Evolutionary conservation across 176 grass and related monocot species (phyloP).

Genomic region (Saccharum officinarum): DNA sequence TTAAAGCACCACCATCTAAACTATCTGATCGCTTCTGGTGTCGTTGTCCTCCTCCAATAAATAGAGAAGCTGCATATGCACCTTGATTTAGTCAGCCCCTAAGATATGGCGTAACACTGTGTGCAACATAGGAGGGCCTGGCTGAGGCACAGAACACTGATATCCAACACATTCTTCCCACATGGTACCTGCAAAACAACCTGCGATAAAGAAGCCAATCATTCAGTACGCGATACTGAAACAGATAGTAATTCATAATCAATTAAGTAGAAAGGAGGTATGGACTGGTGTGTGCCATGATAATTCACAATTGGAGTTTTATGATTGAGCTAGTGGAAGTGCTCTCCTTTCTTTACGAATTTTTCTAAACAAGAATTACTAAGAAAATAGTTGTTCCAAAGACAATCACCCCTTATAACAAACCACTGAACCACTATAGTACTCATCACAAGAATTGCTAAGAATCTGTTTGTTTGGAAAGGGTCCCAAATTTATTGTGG

Average conservation of each 20-base stretch:
- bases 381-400: constrained; percentile 17
- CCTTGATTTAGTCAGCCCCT: background rate
- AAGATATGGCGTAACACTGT: background rate
- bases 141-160: background rate
- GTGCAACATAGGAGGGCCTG: constrained; percentile 23
- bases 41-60: background rate
- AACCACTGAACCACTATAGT: background rate
- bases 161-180: constrained; percentile 1
- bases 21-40: background rate
- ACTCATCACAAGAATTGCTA: background rate
- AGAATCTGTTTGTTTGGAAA: constrained; percentile 10
- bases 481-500: background rate
- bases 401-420: background rate
- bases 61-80: constrained; percentile 12
- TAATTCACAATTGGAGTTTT: background rate
- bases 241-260: background rate
- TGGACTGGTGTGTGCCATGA: background rate
- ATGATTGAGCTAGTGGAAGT: background rate
- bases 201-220: constrained; percentile 5
- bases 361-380: background rate
- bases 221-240: background rate
- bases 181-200: constrained; percentile 16
- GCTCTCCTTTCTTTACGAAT: background rate
- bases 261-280: background rate
- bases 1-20: background rate